Evolutionary conservation across 1,139 yeast species (phyloP).

Genomic region (Suhomyces atakaporum): DNA sequence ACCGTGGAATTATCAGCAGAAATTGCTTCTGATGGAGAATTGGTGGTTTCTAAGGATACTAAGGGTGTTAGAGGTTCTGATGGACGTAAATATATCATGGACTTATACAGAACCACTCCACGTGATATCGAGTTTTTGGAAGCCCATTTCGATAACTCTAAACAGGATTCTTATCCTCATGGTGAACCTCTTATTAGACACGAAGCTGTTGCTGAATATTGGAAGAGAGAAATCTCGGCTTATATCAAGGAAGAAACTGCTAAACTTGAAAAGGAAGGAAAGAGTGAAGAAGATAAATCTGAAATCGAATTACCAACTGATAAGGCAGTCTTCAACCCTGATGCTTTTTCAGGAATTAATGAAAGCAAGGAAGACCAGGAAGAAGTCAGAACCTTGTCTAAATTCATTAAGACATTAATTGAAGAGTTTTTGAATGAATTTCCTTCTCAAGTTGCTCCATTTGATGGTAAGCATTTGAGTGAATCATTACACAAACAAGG

Average conservation of each 20-base stretch:
- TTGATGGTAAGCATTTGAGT: constrained; percentile 79
- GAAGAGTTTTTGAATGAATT: constrained; percentile 64
- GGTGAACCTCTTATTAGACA: constrained; percentile 75
- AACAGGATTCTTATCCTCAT: constrained; percentile 71
- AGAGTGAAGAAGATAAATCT: constrained; percentile 43
- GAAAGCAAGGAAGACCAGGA: constrained; percentile 53
- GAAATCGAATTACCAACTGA: constrained; percentile 59
- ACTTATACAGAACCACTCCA: constrained; percentile 82
- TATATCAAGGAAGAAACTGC: constrained; percentile 50
- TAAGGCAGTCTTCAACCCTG: constrained; percentile 71
- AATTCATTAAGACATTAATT: constrained; percentile 60
- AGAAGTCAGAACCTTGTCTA: constrained; percentile 67
- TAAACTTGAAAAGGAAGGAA: constrained; percentile 48
- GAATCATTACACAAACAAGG: constrained; percentile 74
- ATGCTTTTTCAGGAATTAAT: constrained; percentile 58
- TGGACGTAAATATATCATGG: constrained; percentile 81
- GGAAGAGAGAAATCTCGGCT: constrained; percentile 66
- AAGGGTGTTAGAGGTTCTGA: constrained; percentile 89
- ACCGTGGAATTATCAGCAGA: constrained; percentile 42
- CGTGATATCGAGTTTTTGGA: constrained; percentile 78
- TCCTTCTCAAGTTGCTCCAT: constrained; percentile 60
- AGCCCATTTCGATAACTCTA: constrained; percentile 43
- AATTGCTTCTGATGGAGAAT: constrained; percentile 40
- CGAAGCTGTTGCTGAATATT: constrained; percentile 92
- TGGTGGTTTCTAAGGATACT: constrained; percentile 73